Base-by-base conservation (phyloP, 208 protist genomes). In the Naegleria gruberi region DNA sequence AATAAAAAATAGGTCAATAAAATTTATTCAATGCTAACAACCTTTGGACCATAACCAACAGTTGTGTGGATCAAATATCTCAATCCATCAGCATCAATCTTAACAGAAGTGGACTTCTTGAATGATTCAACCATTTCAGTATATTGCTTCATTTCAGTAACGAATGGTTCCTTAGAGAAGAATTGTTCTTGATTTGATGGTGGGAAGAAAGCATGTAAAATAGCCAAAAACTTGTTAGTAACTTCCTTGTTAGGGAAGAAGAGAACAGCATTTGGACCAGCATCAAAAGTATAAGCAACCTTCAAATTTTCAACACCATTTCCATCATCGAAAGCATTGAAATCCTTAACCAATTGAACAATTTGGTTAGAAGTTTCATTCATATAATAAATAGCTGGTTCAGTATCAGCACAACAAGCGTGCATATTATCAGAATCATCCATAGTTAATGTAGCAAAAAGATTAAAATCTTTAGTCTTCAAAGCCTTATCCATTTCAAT, bases 241-340 rank as follows among this genome's bases (percentile, higher is more conserved):
- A 97, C 89, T 87, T 97, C 82, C 82, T 96, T 94, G 2, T n/a
- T 17, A n/a, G 95, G 92, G 4, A 95, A 93, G 92, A 99, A 99
- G 91, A 99, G 93, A 87, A 99, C 98, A 73, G 97, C 97, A 93
- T 99, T 99, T 30, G 99, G 98, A 5, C 99, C 99, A 6, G 99
- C 99, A 92, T 99, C 98, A 92, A 99, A 99, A 23, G 99, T 99
- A 95, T 99, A 99, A n/a, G 96, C 98, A 40, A 97, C 94, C 45
- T 94, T 92, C 57, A 97, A 94, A 57, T 93, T 91, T 45, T 92
- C 93, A 65, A 23, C 30, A 23, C 51, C 51, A 65, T 65, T 65
- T 65, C 51, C 51, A 65, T 65, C 51, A 23, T 65, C 51, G 30
- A 65, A 65, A 65, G 51, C 51, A 93, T 99, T 99, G 91, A 96